Evolutionary conservation across 768 basidiomycete species (phyloP), one percentile per base, ranked within the genome.

Genomic region (Psilocybe cubensis): DNA sequence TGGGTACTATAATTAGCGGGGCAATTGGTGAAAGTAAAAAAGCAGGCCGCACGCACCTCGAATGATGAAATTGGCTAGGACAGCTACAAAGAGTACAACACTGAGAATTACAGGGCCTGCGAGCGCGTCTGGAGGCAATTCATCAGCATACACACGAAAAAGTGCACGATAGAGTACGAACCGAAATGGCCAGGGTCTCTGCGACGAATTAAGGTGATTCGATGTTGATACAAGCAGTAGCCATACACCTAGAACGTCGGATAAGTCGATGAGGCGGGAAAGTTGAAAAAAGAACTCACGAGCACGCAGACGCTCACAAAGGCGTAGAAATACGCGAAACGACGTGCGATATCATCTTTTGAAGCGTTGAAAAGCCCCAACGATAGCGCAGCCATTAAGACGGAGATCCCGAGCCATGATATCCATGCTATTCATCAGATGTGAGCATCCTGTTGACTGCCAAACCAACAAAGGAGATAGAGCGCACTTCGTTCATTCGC

Each of bases 151-250:
- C 18, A 31, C 47, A 18, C 33, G 23, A 33, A 14, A 11, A 20
- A 45, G 17, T 25, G 14, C n/a, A 31, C 58, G 44, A 50, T 31
- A 27, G 11, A 11, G 11, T 24, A 72, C 79, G 42, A 54, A 97
- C 95, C 95, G 63, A 97, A 97, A 66, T 91, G 86, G 0, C 92
- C 91, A 24, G 94, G 89, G 72, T 94, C 91, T 45, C 96, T 80
- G 60, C 88, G 84, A 11, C 91, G 88, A 60, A 99, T 98, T 86
- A 94, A 88, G 45, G 89, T 89, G 52, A 98, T 85, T 43, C 97
- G 85, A 58, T 87, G 82, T 69, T 98, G 92, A 68, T 96, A 98
- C 41, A 98, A 73, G 1, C 72, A 73, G 72, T 91, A 97, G 0
- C 91, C 94, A 70, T 98, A 99, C 2, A 92, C 69, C 89, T 96